phyloP scores from a whole-genome alignment of 129 eudicot genomes.

The Logfia minima region DNA sequence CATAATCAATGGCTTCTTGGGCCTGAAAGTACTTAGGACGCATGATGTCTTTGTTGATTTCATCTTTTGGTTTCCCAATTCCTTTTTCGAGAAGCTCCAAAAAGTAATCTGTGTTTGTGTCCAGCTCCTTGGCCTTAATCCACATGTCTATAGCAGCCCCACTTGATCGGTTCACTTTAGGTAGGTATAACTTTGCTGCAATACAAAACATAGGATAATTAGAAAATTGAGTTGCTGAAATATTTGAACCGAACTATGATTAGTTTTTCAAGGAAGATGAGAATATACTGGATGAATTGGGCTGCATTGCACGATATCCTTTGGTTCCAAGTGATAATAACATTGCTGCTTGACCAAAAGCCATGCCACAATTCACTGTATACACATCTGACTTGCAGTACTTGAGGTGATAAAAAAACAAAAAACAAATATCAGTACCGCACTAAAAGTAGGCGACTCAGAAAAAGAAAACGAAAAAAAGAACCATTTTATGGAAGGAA shows the following conservation, averaged over 20 bases:
- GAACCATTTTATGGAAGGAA: no score
- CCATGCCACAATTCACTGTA: conserved; percentile 74
- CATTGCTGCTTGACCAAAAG: conserved; percentile 97
- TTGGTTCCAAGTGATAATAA: conserved; percentile 75
- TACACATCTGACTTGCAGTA: conserved; percentile 60
- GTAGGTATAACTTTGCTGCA: conserved; percentile 84
- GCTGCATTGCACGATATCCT: conserved; percentile 68
- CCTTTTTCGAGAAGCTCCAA: conserved; percentile 70
- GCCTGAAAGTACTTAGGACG: conserved; percentile 57
- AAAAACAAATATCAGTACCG: conserved; percentile 3
- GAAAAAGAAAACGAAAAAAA: no score
- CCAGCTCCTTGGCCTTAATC: conserved; percentile 85
- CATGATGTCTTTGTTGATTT: conserved; percentile 58
- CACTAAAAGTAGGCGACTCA: not conserved
- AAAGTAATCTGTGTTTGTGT: conserved; percentile 57
- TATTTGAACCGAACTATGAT: not conserved
- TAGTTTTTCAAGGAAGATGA: not conserved
- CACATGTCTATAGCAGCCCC: conserved; percentile 84
- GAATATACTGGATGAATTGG: conserved; percentile 66
- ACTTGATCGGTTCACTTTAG: conserved; percentile 56
- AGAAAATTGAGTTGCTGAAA: not conserved
- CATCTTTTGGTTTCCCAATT: conserved; percentile 75
- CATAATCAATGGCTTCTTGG: conserved; percentile 79
- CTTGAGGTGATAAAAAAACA: conserved; percentile 31
- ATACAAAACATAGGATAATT: not conserved